Conservation (phyloP, 805 yeast genomes). For the Cyberlindnera veronae region DNA sequence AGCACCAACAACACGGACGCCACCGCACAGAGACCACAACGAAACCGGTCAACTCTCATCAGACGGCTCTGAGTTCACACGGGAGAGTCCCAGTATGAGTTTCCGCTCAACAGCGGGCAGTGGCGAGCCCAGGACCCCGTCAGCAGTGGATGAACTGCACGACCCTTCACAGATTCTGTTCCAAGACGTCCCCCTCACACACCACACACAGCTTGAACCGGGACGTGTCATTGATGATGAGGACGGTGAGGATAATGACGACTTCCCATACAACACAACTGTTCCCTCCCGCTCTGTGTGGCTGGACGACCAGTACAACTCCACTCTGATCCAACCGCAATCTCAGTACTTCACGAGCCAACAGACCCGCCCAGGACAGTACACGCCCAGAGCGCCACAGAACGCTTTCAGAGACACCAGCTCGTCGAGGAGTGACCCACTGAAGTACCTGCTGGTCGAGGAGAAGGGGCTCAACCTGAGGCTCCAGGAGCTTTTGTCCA, state of each 20-base stretch:
- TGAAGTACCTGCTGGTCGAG: constrained; percentile 19
- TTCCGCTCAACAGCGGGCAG: constrained; percentile 5
- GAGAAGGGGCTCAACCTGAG: constrained; percentile 18
- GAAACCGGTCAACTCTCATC: not conserved
- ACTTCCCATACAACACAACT: not conserved
- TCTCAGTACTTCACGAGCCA: constrained; percentile 1
- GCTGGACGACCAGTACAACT: constrained; percentile 4
- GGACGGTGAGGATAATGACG: not conserved
- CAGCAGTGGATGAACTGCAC: not conserved
- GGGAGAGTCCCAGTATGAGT: constrained; percentile 5
- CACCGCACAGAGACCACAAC: not conserved
- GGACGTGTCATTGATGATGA: not conserved
- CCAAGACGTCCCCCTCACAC: constrained; percentile 5
- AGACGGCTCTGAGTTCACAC: not conserved
- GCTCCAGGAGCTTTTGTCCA: constrained; percentile 15
- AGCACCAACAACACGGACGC: constrained; percentile 1
- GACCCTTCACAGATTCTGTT: constrained; percentile 4
- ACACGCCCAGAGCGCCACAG: not conserved
- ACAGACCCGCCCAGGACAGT: not conserved
- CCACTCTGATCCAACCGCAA: constrained; percentile 2
- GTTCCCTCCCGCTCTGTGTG: not conserved
- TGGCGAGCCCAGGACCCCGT: constrained; percentile 5
- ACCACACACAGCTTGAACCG: not conserved
- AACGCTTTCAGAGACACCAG: not conserved
- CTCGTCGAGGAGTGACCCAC: constrained; percentile 8